A percentile compares a stretch with the other conserved stretches of the same genome.
Evolutionary conservation across 768 basidiomycete species (phyloP).

Genomic region (Russula lepida): DNA sequence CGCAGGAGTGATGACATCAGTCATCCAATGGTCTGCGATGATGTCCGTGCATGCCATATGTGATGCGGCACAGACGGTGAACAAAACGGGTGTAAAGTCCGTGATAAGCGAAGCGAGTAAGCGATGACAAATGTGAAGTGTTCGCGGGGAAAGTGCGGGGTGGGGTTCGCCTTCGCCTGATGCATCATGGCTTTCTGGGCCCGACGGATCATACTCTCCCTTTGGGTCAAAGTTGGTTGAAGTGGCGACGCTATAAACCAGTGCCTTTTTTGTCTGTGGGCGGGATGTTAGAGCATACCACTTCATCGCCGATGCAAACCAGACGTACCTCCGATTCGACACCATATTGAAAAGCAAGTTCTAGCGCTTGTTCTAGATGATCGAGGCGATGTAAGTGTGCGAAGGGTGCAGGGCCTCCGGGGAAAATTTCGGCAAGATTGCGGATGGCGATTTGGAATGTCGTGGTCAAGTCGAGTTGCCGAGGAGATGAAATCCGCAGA

Average conservation of each 20-base stretch:
- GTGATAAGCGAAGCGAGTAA: constrained; percentile 39
- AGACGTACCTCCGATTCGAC: constrained; percentile 40
- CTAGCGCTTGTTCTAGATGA: constrained; percentile 45
- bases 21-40: constrained; percentile 66
- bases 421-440: constrained; percentile 40
- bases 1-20: constrained; percentile 58
- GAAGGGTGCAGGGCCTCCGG: constrained; percentile 39
- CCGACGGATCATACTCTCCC: constrained; percentile 21
- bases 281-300: background rate
- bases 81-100: constrained; percentile 64
- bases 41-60: constrained; percentile 72
- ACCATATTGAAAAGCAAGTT: constrained; percentile 40
- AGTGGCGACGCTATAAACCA: constrained; percentile 58
- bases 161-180: constrained; percentile 19
- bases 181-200: constrained; percentile 12
- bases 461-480: constrained; percentile 48
- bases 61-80: constrained; percentile 57
- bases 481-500: constrained; percentile 48
- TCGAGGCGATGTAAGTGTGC: constrained; percentile 26
- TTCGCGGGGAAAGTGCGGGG: constrained; percentile 24
- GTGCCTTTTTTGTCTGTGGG: constrained; percentile 47
- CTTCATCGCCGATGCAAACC: background rate
- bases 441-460: constrained; percentile 40
- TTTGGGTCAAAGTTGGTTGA: constrained; percentile 46
- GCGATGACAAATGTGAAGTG: constrained; percentile 23